Evolutionary conservation across 768 basidiomycete species (phyloP).

Genomic region (Leccinum variicolor): DNA sequence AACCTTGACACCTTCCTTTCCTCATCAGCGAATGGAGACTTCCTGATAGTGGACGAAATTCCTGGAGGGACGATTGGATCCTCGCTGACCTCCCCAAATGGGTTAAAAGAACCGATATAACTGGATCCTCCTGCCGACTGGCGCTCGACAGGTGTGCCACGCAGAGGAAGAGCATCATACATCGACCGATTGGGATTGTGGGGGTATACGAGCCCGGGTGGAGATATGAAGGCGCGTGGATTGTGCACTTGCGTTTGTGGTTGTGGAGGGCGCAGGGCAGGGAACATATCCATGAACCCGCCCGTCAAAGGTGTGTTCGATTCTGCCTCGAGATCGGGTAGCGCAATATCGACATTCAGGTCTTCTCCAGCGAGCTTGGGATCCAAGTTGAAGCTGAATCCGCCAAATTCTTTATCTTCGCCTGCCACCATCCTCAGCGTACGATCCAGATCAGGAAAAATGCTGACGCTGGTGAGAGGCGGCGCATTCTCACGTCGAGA

Average conservation of each 20-base stretch:
- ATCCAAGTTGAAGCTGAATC: constrained; percentile 87
- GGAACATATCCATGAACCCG: constrained; percentile 68
- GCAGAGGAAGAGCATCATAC: constrained; percentile 49
- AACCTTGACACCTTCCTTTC: constrained; percentile 73
- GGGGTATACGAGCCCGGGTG: constrained; percentile 54
- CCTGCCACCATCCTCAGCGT: constrained; percentile 71
- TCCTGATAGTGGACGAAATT: constrained; percentile 31
- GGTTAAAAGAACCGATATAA: constrained; percentile 78
- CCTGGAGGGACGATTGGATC: constrained; percentile 35
- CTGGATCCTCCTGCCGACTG: constrained; percentile 45
- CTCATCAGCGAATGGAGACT: constrained; percentile 51
- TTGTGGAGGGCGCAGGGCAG: constrained; percentile 46
- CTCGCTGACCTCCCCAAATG: constrained; percentile 63
- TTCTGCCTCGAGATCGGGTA: constrained; percentile 47
- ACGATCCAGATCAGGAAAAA: constrained; percentile 89
- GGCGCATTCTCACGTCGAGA: constrained; percentile 62
- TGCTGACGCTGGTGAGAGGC: constrained; percentile 43
- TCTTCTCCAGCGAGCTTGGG: constrained; percentile 60
- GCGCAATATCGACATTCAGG: constrained; percentile 37
- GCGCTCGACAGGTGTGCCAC: constrained; percentile 42
- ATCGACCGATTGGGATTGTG: constrained; percentile 48
- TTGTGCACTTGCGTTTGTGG: constrained; percentile 19
- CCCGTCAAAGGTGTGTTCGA: constrained; percentile 59
- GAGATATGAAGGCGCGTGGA: constrained; percentile 38
- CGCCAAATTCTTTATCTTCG: constrained; percentile 56